These are phyloP conservation scores for Auriculariales sp. DNA, from an alignment of 768 basidiomycete species.

Conservation along the genomic window DNA sequence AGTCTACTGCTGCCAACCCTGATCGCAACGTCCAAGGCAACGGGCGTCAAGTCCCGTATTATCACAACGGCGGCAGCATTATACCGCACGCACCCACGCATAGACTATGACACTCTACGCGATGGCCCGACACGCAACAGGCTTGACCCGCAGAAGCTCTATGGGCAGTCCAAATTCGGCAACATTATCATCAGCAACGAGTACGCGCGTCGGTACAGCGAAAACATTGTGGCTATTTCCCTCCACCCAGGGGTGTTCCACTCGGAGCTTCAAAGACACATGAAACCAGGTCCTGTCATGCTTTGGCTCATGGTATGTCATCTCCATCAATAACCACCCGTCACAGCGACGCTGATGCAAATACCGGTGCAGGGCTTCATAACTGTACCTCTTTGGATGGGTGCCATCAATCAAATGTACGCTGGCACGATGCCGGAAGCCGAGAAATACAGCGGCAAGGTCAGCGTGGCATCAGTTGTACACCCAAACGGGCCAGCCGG, in stretches of 20 bases:
- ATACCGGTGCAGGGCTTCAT: neutral
- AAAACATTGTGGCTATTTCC: conserved; percentile 4
- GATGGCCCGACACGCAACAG: conserved; percentile 21
- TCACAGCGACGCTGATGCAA: neutral
- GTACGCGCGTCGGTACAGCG: conserved; percentile 4
- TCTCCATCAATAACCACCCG: neutral
- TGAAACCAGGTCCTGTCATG: neutral
- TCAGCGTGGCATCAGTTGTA: neutral
- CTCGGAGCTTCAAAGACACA: conserved; percentile 1
- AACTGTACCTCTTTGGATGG: neutral
- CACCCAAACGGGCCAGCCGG: neutral
- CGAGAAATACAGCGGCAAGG: conserved; percentile 4
- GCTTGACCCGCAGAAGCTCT: conserved; percentile 11
- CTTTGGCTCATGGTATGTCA: conserved; percentile 7
- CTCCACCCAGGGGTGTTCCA: conserved; percentile 5
- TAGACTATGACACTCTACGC: conserved; percentile 27
- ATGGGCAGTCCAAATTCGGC: conserved; percentile 16
- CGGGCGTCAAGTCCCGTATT: conserved; percentile 28
- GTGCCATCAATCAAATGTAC: conserved; percentile 9
- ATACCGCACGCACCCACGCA: conserved; percentile 11
- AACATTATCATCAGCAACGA: conserved; percentile 4
- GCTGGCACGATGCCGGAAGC: conserved; percentile 8
- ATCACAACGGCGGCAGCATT: conserved; percentile 31
- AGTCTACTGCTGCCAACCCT: conserved; percentile 8
- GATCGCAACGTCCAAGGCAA: conserved; percentile 3